Conservation (phyloP, 169 alveolate genomes). For the Cryptosporidium ubiquitum region DNA sequence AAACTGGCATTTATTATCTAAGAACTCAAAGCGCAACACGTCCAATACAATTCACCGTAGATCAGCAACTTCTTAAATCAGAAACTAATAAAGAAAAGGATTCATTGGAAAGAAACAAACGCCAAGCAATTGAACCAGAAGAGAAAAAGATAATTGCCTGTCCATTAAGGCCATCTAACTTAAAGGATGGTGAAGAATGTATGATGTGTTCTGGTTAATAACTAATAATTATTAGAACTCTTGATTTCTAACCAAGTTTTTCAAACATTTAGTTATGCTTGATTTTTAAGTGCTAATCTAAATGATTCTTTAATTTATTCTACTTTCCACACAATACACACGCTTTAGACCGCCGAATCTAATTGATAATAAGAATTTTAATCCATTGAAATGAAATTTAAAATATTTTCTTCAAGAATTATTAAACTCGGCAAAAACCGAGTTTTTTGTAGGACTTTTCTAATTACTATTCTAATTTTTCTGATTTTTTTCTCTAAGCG, state of each 20-base stretch:
- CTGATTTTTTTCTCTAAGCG: slow-evolving; percentile 21
- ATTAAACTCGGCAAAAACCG: slow-evolving; percentile 34
- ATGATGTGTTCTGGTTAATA: slow-evolving; percentile 69
- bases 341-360: background rate
- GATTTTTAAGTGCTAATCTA: background rate
- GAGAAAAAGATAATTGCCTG: slow-evolving; percentile 10
- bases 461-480: slow-evolving; percentile 8
- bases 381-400: slow-evolving; percentile 15
- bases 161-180: slow-evolving; percentile 46
- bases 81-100: slow-evolving; percentile 15
- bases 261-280: background rate
- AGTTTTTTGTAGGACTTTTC: slow-evolving; percentile 27
- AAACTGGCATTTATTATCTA: slow-evolving; percentile 97
- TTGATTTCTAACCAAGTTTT: background rate
- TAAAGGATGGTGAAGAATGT: slow-evolving; percentile 56
- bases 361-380: background rate
- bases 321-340: slow-evolving; percentile 3
- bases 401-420: background rate
- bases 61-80: slow-evolving; percentile 78
- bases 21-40: slow-evolving; percentile 98
- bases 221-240: background rate
- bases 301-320: background rate
- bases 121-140: background rate
- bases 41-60: slow-evolving; percentile 98
- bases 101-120: background rate